A percentile compares a stretch with the other conserved stretches of the same genome.
Conservation (phyloP, 164 flowering plant genomes). For the Chloranthus sessilifolius region DNA sequence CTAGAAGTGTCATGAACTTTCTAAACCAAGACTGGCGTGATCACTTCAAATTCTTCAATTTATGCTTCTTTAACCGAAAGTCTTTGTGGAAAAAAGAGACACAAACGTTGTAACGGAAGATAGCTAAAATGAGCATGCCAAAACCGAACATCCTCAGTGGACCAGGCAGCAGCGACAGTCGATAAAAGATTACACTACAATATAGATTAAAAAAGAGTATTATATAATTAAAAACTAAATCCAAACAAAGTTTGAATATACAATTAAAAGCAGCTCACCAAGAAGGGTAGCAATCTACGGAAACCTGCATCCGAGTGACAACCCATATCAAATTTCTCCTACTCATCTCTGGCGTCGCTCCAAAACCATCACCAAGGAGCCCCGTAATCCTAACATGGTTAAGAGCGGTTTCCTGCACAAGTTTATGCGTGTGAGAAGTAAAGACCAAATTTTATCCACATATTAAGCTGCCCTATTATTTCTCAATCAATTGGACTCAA, state of each 20-base stretch:
- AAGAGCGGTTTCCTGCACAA: slow-evolving; percentile 83
- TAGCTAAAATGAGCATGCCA: too few relatives aligned
- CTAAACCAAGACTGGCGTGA: too few relatives aligned
- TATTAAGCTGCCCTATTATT: not conserved
- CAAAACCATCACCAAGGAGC: slow-evolving; percentile 89
- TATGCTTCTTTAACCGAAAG: too few relatives aligned
- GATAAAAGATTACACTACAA: too few relatives aligned
- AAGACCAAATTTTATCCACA: not conserved
- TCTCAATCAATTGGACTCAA: not conserved
- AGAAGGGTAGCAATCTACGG: slow-evolving; percentile 86
- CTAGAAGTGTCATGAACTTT: slow-evolving; percentile 86
- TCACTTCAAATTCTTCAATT: too few relatives aligned
- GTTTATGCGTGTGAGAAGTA: not conserved
- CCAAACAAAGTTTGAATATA: too few relatives aligned
- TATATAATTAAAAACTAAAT: too few relatives aligned
- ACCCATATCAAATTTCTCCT: slow-evolving; percentile 93
- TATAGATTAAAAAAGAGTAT: too few relatives aligned
- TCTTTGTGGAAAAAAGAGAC: too few relatives aligned
- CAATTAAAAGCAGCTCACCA: slow-evolving; percentile 60
- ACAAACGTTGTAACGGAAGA: too few relatives aligned
- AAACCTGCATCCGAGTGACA: slow-evolving; percentile 80
- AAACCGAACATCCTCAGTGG: too few relatives aligned
- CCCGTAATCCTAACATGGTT: slow-evolving; percentile 88
- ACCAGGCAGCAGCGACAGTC: too few relatives aligned
- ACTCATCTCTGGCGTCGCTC: slow-evolving; percentile 90